Evolutionary conservation across 2,329 filamentous ascomycete genomes (phyloP), one percentile per base, ranked within the genome.

Genomic region (Pseudocercospora fuligena): DNA sequence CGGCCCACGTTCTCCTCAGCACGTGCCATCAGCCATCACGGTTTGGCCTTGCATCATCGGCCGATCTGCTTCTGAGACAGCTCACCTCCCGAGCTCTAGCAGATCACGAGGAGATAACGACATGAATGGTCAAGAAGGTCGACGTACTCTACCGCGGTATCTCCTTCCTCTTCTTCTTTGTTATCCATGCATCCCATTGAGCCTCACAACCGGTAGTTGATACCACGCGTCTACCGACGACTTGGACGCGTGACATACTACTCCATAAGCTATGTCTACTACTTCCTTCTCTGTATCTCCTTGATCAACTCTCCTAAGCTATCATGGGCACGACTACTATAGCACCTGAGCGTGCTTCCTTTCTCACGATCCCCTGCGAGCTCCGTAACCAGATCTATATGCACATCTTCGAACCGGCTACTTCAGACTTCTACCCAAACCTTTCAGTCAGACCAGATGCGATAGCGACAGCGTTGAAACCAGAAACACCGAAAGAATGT

Each of bases 321-420:
- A 21, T 58, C 61, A 47, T 36, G 33, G 27, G 16, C 25, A 54
- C 31, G 25, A 16, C 25, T 14, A 65, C 43, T 54, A 66, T 61
- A 47, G 53, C 60, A 62, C 31, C 36, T 31, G 60, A 64, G 54
- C 40, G 25, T 33, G 72, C 73, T 6, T 69, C 69, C 36, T 63
- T 76, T 29, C 69, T 75, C 7, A 71, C 72, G n/a, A 70, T 76
- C 23, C 74, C 74, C 5, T 66, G 65, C 49, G 74, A 76, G 60
- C 68, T 76, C 5, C 70, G 74, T 19, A 76, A 76, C 60, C 59
- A 66, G 4, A 76, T 76, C 53, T 76, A 76, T 64, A 33, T 63
- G 40, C 70, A 72, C 62, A 58, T 75, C 66, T 76, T 76, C 68
- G 65, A 68, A n/a, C 57, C 61, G 12, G 46, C 64, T 3, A 27